Evolutionary conservation across 352 stramenopile genomes (phyloP).

Genomic region (Aphanomyces euteiches): DNA sequence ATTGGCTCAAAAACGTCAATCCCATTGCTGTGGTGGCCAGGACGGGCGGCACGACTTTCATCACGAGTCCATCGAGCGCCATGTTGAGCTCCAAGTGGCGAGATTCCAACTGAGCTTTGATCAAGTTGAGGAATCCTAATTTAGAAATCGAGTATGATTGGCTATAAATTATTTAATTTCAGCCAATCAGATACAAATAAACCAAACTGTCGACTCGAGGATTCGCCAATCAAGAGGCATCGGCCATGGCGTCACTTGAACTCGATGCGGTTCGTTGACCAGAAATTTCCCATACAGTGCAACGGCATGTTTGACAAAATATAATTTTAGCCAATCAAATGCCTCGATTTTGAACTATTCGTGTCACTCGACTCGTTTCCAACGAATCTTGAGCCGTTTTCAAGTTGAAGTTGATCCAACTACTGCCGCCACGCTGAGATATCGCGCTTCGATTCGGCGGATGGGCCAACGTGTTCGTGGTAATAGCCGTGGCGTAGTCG

Average conservation of each 20-base stretch:
- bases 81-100: not conserved
- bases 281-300: not conserved
- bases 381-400: not conserved
- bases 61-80: conserved; percentile 7
- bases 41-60: conserved; percentile 13
- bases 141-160: conserved; percentile 5
- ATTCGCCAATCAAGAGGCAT: not conserved
- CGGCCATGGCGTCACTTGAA: not conserved
- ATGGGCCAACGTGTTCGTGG: conserved; percentile 28
- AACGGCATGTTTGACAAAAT: no score
- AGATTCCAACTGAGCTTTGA: no score
- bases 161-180: not conserved
- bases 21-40: conserved; percentile 20
- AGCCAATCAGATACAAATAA: not conserved
- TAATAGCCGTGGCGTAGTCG: conserved; percentile 26
- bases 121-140: not conserved
- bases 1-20: not conserved
- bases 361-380: no score
- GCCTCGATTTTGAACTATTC: no score
- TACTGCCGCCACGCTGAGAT: conserved; percentile 24
- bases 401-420: conserved; percentile 9
- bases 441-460: conserved; percentile 16
- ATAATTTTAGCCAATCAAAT: no score
- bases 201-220: not conserved
- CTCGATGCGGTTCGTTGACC: not conserved